Base-by-base conservation (phyloP, 169 alveolate genomes). In the Plasmodium relictum region DNA sequence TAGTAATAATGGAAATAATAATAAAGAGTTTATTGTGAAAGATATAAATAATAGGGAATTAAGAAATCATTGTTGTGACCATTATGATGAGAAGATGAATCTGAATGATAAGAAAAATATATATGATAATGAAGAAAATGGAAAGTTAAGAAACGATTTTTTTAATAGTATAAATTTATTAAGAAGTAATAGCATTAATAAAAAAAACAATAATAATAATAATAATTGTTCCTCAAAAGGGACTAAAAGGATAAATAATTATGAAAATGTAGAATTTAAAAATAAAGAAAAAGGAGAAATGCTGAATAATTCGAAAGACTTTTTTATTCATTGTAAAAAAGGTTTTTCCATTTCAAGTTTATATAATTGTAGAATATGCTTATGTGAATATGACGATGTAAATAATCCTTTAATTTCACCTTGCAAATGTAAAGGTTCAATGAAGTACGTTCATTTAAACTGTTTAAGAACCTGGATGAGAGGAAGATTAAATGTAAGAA, bases 371-470 rank as follows among this genome's bases (percentile, higher is more conserved):
- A 93, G 98, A 76, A 96, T 97, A 56, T 97, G 99, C 68, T 92
- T 97, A 73, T 95, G 96, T 54, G 96, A 94, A 63, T 95, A 93
- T 62, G 97, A 94, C 8, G 95, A 93, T 24, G 91, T 86, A 5
- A 95, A 95, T 18, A 96, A 95, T 12, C 99, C 99, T 14, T 97
- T 98, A 85, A 94, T 99, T 58, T 93, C 98, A 9, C 99, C 99
- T 2, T 99, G 99, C 74, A 96, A 95, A 59, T 99, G 99, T 88
- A 94, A 95, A 74, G 99, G 99, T 1, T 96, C 99, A 10, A 96
- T 98, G 98, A 95, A 96, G 72, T 97, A 94, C 88, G 98, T 98
- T 5, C 99, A 98, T 89, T 94, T 98, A 72, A 92, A 94, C 20
- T 98, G 99, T 80, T 93, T 98, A 62, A 87, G 98, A 52, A 95